phyloP scores from a whole-genome alignment of 2,329 filamentous ascomycete species.

The Scolecobasidium constrictum region DNA sequence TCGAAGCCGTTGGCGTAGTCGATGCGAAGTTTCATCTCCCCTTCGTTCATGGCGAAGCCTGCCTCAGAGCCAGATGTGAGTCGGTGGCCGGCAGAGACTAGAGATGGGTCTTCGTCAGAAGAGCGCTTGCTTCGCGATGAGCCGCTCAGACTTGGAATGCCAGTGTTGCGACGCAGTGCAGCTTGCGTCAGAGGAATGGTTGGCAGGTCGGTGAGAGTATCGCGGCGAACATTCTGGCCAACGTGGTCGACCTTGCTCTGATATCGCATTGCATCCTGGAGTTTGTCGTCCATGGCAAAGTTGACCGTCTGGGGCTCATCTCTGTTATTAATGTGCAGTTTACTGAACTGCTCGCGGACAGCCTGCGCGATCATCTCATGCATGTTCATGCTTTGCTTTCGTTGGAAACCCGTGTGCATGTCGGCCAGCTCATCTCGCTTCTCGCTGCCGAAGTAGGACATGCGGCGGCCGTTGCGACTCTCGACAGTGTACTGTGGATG shows the following conservation, averaged over 20 bases:
- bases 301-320: neutral
- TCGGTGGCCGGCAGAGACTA: slow-evolving; percentile 7
- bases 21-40: slow-evolving; percentile 9
- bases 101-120: slow-evolving; percentile 3
- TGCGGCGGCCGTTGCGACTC: slow-evolving; percentile 4
- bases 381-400: neutral
- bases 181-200: slow-evolving; percentile 2
- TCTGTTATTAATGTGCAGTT: neutral
- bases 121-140: slow-evolving; percentile 4
- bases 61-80: neutral
- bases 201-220: neutral
- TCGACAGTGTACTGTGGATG: slow-evolving; percentile 4
- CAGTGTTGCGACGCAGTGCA: slow-evolving; percentile 6
- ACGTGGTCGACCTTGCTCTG: slow-evolving; percentile 4
- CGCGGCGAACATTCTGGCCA: neutral
- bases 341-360: slow-evolving; percentile 2
- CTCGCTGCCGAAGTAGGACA: slow-evolving; percentile 9
- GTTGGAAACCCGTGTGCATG: slow-evolving; percentile 5
- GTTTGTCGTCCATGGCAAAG: slow-evolving; percentile 4
- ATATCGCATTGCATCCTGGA: slow-evolving; percentile 5
- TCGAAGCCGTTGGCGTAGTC: slow-evolving; percentile 8
- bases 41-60: neutral
- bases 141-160: slow-evolving; percentile 3
- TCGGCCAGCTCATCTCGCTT: slow-evolving; percentile 1
- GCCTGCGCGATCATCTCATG: slow-evolving; percentile 5